Percentiles rank a stretch among this genome's conserved stretches.
Conservation (phyloP, 495 filamentous ascomycete genomes). For the Extremus antarcticus region DNA sequence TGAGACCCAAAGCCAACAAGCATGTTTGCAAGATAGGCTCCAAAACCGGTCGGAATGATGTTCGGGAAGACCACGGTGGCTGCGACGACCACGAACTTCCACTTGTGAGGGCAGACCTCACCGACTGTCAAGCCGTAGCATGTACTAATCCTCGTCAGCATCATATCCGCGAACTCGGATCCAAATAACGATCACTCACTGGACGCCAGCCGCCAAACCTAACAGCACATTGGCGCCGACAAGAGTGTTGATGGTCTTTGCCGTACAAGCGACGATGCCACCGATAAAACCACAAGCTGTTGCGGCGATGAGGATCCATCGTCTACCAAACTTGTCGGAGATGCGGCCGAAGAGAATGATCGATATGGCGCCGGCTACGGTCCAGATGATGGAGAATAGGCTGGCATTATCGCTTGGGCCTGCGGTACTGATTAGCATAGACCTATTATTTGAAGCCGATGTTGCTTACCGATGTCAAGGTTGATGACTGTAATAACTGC, state of each 20-base stretch:
- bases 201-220: conserved; percentile 12
- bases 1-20: too few species aligned
- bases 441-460: too few species aligned
- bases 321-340: conserved; percentile 44
- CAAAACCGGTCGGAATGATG: neutral
- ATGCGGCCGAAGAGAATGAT: conserved; percentile 34
- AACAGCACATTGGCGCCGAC: conserved; percentile 17
- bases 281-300: conserved; percentile 21
- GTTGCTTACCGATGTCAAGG: too few species aligned
- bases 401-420: too few species aligned
- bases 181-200: conserved; percentile 16
- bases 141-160: too few species aligned
- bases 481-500: too few species aligned
- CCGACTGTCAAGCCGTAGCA: neutral
- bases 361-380: neutral
- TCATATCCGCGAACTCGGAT: conserved; percentile 2
- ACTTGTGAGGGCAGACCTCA: neutral
- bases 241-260: conserved; percentile 20
- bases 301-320: conserved; percentile 30
- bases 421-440: too few species aligned
- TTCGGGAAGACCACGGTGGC: conserved; percentile 3
- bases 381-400: too few species aligned
- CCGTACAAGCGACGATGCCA: conserved; percentile 21
- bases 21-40: conserved; percentile 5
- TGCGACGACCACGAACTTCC: conserved; percentile 13